These are phyloP conservation scores for Prunus persica DNA, from an alignment of 306 rosid genomes.

Conservation along the genomic window Prunus_persica_NCBIv2 NC_034016.1:8490501-8491000, in stretches of 20 bases:
- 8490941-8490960: conserved; percentile 44
- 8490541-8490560: conserved; percentile 59
- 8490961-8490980: conserved; percentile 62
- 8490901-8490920: neutral
- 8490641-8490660: neutral
- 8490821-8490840: neutral
- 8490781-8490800: conserved; percentile 37
- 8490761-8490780: conserved; percentile 64
- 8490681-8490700: conserved; percentile 23
- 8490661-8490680: neutral
- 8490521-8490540: conserved; percentile 69
- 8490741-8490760: conserved; percentile 37
- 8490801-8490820: neutral
- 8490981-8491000: conserved; percentile 83
- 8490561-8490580: conserved; percentile 55
- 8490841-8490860: neutral
- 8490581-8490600: conserved; percentile 57
- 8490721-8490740: conserved; percentile 47
- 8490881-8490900: neutral
- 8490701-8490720: conserved; percentile 56
- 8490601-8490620: conserved; percentile 25
- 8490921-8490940: neutral
- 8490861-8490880: neutral
- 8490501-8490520: conserved; percentile 16
- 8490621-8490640: neutral